Percentiles rank a stretch among this genome's conserved stretches.
These are phyloP conservation scores for Acaromyces ingoldii DNA, from an alignment of 1,284 basidiomycete species.

Conservation along the genomic window DNA sequence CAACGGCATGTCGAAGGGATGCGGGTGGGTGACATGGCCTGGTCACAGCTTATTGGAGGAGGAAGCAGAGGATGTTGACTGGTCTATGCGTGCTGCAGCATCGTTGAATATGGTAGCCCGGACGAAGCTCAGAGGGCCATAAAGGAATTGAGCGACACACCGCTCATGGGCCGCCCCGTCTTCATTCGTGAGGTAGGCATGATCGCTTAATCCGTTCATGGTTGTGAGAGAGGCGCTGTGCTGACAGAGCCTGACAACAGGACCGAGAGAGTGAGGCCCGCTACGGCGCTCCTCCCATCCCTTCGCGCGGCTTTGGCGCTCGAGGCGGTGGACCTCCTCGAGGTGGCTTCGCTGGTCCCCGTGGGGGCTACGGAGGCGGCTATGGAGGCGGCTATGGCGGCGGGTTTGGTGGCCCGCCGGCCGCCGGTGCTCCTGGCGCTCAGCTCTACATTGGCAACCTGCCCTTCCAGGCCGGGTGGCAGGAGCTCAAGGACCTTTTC, in stretches of 20 bases:
- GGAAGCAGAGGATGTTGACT: neutral
- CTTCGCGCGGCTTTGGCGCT: slow-evolving; percentile 50
- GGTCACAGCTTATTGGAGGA: neutral
- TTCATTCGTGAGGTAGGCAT: slow-evolving; percentile 86
- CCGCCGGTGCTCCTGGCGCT: slow-evolving; percentile 50
- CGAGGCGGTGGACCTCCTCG: slow-evolving; percentile 69
- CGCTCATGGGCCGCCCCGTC: slow-evolving; percentile 81
- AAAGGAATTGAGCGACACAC: slow-evolving; percentile 59
- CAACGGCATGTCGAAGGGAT: slow-evolving; percentile 92
- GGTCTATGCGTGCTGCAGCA: slow-evolving; percentile 15
- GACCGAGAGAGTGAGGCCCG: slow-evolving; percentile 93
- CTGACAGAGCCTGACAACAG: slow-evolving; percentile 54
- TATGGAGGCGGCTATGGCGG: slow-evolving; percentile 16
- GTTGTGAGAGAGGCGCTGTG: neutral
- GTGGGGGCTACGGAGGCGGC: slow-evolving; percentile 34
- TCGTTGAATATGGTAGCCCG: slow-evolving; percentile 36
- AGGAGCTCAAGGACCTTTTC: slow-evolving; percentile 96
- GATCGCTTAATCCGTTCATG: neutral
- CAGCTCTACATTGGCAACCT: slow-evolving; percentile 83
- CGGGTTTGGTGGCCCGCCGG: slow-evolving; percentile 6
- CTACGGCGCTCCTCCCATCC: slow-evolving; percentile 85
- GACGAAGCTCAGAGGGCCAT: slow-evolving; percentile 42
- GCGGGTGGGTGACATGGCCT: slow-evolving; percentile 53
- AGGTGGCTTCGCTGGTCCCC: slow-evolving; percentile 51
- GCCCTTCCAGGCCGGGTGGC: slow-evolving; percentile 93